A percentile compares a stretch with the other conserved stretches of the same genome.
Conservation (phyloP, 108 stramenopile species). For the Stephanodiscus triporus region DNA sequence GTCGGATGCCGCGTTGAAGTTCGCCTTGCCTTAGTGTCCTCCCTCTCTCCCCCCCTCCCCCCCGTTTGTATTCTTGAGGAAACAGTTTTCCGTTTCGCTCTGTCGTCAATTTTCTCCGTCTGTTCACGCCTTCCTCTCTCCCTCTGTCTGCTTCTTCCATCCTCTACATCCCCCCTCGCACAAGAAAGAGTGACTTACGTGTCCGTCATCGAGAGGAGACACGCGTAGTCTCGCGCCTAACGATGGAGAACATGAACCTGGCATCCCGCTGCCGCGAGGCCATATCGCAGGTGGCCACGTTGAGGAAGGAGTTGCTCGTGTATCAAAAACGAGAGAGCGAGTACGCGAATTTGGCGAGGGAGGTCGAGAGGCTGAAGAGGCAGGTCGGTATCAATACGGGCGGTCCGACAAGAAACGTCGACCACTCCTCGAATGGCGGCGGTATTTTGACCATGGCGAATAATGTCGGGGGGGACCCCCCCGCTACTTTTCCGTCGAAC, state of each 20-base stretch:
- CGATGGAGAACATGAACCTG: slow-evolving; percentile 87
- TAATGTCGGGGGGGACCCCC: neutral
- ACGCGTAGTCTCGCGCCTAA: slow-evolving; percentile 70
- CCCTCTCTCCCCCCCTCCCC: too few relatives aligned
- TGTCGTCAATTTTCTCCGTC: neutral
- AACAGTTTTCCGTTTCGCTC: neutral
- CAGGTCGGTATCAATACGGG: slow-evolving; percentile 11
- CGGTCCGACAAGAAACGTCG: neutral
- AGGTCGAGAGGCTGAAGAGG: slow-evolving; percentile 20
- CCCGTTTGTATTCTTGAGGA: neutral
- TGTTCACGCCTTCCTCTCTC: neutral
- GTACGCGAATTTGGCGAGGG: slow-evolving; percentile 47
- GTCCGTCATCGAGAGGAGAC: slow-evolving; percentile 82
- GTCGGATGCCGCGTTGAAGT: neutral
- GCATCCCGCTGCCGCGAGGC: slow-evolving; percentile 79
- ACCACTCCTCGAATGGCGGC: neutral
- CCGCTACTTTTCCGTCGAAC: neutral
- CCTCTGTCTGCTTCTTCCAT: neutral
- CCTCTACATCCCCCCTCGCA: neutral
- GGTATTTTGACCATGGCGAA: neutral
- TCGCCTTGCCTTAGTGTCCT: too few relatives aligned
- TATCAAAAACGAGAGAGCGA: slow-evolving; percentile 62
- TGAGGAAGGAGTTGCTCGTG: slow-evolving; percentile 66
- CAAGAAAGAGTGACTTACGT: slow-evolving; percentile 67
- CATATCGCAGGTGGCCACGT: slow-evolving; percentile 65